Percentiles rank a stretch among this genome's conserved stretches.
Evolutionary conservation across 1,139 yeast species (phyloP).

Genomic region (Kodamaea sp.): DNA sequence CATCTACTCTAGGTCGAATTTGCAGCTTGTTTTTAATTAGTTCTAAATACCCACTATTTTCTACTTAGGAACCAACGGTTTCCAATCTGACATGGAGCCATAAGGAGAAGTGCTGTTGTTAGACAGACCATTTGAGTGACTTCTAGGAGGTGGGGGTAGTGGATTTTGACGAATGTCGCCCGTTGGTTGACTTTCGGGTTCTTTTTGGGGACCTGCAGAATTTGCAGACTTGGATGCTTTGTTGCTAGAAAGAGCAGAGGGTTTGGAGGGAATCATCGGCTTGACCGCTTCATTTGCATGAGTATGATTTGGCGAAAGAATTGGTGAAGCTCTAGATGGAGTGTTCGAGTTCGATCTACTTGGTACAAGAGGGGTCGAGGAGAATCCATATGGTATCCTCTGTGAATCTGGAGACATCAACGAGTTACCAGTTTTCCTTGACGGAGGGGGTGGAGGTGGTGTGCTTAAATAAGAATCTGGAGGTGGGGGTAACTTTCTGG

Average conservation of each 20-base stretch:
- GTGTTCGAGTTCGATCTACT: conserved; percentile 35
- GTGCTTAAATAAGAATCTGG: conserved; percentile 13
- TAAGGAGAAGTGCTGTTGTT: conserved; percentile 1
- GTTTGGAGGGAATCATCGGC: conserved; percentile 43
- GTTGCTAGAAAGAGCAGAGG: conserved; percentile 27
- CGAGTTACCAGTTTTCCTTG: conserved; percentile 15
- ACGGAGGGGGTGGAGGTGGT: conserved; percentile 25
- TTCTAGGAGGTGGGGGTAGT: conserved; percentile 19
- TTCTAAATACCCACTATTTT: too few relatives aligned
- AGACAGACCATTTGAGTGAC: background rate
- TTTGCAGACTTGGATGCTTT: conserved; percentile 13
- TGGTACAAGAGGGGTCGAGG: conserved; percentile 43
- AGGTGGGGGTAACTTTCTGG: conserved; percentile 26
- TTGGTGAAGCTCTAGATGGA: conserved; percentile 17
- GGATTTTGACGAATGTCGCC: conserved; percentile 1
- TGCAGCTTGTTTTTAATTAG: too few relatives aligned
- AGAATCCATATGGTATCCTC: conserved; percentile 35
- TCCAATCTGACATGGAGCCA: conserved; percentile 51
- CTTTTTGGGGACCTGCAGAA: conserved; percentile 2
- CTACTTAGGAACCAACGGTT: conserved; percentile 55
- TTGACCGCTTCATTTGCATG: conserved; percentile 14
- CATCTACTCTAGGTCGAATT: too few relatives aligned
- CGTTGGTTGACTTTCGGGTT: background rate
- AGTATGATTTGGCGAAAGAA: background rate
- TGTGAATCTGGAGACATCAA: conserved; percentile 11